Conservation (phyloP, 306 rosid genomes). For the Cucumis hystrix region DNA sequence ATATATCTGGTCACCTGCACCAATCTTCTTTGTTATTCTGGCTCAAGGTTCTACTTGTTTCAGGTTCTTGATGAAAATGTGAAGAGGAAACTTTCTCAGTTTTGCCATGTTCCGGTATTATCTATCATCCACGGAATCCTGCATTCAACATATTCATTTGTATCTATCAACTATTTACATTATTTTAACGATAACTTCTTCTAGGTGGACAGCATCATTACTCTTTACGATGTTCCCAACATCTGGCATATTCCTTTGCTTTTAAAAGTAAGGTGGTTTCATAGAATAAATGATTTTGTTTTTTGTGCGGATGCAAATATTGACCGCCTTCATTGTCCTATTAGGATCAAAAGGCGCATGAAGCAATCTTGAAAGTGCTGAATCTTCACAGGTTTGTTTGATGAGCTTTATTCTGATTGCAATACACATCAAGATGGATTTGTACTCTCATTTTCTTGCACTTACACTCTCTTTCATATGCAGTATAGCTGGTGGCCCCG, state of each 20-base stretch:
- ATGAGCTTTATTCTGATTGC: not conserved
- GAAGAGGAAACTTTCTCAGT: slow-evolving; percentile 68
- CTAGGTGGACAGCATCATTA: slow-evolving; percentile 63
- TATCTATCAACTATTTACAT: not conserved
- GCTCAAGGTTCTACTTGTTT: slow-evolving; percentile 7
- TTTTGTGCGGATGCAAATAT: not conserved
- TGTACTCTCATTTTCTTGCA: not conserved
- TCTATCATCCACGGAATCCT: not conserved
- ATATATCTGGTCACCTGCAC: not conserved
- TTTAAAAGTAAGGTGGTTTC: slow-evolving; percentile 44
- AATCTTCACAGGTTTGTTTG: slow-evolving; percentile 29
- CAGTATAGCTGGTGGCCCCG: slow-evolving; percentile 26
- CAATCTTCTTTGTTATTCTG: slow-evolving; percentile 2
- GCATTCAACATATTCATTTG: not conserved
- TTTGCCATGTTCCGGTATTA: slow-evolving; percentile 88
- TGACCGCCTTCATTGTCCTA: not conserved
- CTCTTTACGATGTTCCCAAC: slow-evolving; percentile 90
- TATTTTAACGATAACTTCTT: slow-evolving; percentile 5
- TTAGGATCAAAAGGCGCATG: slow-evolving; percentile 38
- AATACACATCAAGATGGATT: not conserved
- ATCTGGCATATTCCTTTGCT: slow-evolving; percentile 94
- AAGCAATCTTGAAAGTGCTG: slow-evolving; percentile 32
- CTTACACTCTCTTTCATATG: slow-evolving; percentile 3
- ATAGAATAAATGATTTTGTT: not conserved
- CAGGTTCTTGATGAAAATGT: slow-evolving; percentile 75